Percentiles rank a stretch among this genome's conserved stretches.
These are phyloP conservation scores for Rhamnella rubrinervis DNA, from an alignment of 331 rosid genomes.

Conservation along the genomic window DNA sequence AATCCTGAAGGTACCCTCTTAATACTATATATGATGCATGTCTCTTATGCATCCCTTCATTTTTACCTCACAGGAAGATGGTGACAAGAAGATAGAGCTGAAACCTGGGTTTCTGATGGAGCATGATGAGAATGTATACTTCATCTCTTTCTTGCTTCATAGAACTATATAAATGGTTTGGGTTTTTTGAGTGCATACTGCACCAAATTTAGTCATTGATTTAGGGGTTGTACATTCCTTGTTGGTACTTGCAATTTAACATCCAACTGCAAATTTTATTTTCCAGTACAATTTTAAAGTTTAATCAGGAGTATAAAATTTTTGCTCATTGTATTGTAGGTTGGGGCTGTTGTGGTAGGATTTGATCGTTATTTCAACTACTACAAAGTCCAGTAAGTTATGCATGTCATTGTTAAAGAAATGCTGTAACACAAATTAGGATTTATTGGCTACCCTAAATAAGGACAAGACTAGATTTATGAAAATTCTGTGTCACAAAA, in stretches of 20 bases:
- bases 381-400: slow-evolving; percentile 93
- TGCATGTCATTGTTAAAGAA: background rate
- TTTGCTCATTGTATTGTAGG: slow-evolving; percentile 44
- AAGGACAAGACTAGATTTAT: too few relatives aligned
- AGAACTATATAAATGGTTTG: slow-evolving; percentile 1
- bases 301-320: slow-evolving; percentile 14
- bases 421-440: too few relatives aligned
- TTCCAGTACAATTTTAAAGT: background rate
- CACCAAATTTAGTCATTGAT: slow-evolving; percentile 7
- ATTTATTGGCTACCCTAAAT: too few relatives aligned
- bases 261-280: background rate
- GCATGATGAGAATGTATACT: slow-evolving; percentile 75
- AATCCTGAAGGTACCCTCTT: background rate
- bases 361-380: slow-evolving; percentile 98
- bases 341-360: slow-evolving; percentile 99
- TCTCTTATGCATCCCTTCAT: background rate
- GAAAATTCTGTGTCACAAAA: too few relatives aligned
- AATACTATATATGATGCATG: background rate
- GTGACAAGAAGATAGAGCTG: slow-evolving; percentile 87
- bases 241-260: background rate
- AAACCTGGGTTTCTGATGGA: slow-evolving; percentile 96
- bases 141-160: slow-evolving; percentile 20
- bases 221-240: slow-evolving; percentile 9
- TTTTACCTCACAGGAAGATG: slow-evolving; percentile 69
- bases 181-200: background rate